These are phyloP conservation scores for Cutaneotrichosporon cyanovorans DNA, from an alignment of 1,284 basidiomycete species.

Conservation along the genomic window DNA sequence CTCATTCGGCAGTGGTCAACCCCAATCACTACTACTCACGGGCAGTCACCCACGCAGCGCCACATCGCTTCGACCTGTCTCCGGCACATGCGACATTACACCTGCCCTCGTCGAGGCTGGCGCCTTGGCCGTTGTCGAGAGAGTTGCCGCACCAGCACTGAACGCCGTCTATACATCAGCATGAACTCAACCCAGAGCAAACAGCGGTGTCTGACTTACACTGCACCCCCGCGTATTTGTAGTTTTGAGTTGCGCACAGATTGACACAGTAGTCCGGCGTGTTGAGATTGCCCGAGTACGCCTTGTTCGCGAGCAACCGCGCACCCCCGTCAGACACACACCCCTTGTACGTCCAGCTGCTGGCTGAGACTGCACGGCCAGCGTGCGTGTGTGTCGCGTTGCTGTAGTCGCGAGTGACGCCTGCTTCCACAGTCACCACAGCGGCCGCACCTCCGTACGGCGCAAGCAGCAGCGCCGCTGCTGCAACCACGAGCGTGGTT, in stretches of 20 bases:
- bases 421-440: too few relatives aligned
- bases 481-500: too few relatives aligned
- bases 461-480: background rate
- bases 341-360: constrained; percentile 21
- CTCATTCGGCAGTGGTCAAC: background rate
- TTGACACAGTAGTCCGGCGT: constrained; percentile 38
- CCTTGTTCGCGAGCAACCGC: constrained; percentile 20
- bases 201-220: constrained; percentile 12
- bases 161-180: constrained; percentile 2
- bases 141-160: constrained; percentile 14
- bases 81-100: constrained; percentile 5
- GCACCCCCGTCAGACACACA: constrained; percentile 29
- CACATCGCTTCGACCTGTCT: constrained; percentile 2
- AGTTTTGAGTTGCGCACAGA: constrained; percentile 34
- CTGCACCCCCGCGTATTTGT: constrained; percentile 40
- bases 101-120: background rate
- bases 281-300: constrained; percentile 17
- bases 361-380: constrained; percentile 2
- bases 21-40: too few relatives aligned
- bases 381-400: too few relatives aligned
- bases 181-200: background rate
- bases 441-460: too few relatives aligned
- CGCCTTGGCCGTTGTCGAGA: background rate
- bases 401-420: too few relatives aligned
- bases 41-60: constrained; percentile 1